phyloP scores from a whole-genome alignment of 192 early-diverging fungal genomes.

The Podila minutissima region DNA sequence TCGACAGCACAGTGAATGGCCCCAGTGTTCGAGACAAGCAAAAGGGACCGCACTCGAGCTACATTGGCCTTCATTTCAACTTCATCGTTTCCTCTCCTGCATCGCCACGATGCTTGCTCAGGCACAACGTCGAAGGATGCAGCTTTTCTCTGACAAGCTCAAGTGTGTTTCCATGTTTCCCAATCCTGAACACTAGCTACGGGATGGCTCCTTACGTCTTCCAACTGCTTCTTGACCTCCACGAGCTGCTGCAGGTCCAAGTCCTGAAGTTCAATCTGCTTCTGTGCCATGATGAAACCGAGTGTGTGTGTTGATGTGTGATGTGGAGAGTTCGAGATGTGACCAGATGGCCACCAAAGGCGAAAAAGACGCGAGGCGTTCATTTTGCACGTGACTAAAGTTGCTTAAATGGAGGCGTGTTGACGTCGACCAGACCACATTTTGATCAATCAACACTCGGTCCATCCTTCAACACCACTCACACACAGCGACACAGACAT shows the following conservation, averaged over 20 bases:
- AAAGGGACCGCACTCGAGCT: too few species aligned
- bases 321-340: background rate
- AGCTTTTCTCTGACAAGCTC: too few species aligned
- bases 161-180: background rate
- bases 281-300: constrained; percentile 18
- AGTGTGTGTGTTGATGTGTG: constrained; percentile 3
- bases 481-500: constrained; percentile 11
- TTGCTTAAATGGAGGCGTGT: background rate
- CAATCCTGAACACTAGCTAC: background rate
- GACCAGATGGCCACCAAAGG: background rate
- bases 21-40: too few species aligned
- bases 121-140: too few species aligned
- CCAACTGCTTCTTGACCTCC: constrained; percentile 84
- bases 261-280: constrained; percentile 80
- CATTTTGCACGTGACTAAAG: background rate
- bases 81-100: too few species aligned
- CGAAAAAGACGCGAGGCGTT: background rate
- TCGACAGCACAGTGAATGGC: too few species aligned
- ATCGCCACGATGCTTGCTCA: too few species aligned
- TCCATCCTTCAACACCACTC: background rate
- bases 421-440: background rate
- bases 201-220: constrained; percentile 65
- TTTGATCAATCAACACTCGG: background rate
- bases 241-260: constrained; percentile 87
- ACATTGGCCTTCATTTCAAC: too few species aligned